Conservation (phyloP, 2,329 filamentous ascomycete genomes). For the Stachybotrys chlorohalonatus region DNA sequence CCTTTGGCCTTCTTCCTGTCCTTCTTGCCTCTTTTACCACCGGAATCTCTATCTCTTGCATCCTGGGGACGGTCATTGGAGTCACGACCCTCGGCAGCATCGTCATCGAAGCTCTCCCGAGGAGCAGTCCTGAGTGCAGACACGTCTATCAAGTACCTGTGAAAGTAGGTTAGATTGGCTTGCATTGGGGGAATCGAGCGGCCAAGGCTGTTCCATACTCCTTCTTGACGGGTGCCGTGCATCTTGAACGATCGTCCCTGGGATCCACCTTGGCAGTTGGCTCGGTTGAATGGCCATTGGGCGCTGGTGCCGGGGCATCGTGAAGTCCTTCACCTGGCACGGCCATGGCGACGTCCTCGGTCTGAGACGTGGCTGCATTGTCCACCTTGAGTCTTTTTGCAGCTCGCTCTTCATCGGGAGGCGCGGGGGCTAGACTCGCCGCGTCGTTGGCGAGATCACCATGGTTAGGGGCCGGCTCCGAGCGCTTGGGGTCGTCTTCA, state of each 20-base stretch:
- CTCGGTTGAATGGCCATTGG: constrained; percentile 1
- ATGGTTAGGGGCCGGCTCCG: constrained; percentile 5
- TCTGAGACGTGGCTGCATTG: constrained; percentile 10
- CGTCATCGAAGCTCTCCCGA: constrained; percentile 30
- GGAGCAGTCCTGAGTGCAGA: constrained; percentile 14
- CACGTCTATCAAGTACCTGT: constrained; percentile 34
- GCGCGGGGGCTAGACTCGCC: constrained; percentile 1
- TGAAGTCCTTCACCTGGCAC: constrained; percentile 11
- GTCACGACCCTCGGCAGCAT: constrained; percentile 37
- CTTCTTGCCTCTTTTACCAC: constrained; percentile 24
- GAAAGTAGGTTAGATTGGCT: background rate
- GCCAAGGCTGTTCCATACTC: constrained; percentile 42
- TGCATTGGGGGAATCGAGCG: constrained; percentile 1
- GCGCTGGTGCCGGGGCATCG: constrained; percentile 5
- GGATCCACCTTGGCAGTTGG: background rate
- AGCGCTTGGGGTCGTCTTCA: constrained; percentile 9
- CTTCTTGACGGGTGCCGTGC: constrained; percentile 62
- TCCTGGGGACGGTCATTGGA: constrained; percentile 40
- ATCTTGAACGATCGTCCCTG: constrained; percentile 32
- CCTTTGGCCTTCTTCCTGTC: constrained; percentile 43
- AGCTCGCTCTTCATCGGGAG: constrained; percentile 27
- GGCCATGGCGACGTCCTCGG: constrained; percentile 2
- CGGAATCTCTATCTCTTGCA: constrained; percentile 39
- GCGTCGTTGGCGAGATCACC: constrained; percentile 2
- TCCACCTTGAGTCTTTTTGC: constrained; percentile 53